Evolutionary conservation across 805 yeast species (phyloP), one percentile per base, ranked within the genome.

Genomic region (Ogataea henricii): DNA sequence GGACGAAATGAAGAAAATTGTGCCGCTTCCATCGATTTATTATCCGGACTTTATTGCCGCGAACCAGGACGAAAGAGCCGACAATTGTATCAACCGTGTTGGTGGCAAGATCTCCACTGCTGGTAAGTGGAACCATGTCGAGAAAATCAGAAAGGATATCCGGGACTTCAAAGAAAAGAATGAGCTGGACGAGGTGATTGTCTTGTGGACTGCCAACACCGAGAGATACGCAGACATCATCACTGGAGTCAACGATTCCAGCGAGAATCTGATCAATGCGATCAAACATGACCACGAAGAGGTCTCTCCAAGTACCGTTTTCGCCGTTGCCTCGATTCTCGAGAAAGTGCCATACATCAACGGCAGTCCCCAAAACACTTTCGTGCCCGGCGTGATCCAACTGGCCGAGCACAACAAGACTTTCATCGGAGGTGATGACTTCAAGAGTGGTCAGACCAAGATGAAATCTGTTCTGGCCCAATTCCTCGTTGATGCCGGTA

Each of bases 21-120:
- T 67, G 26, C 97, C 97, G 27, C 68, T 90, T 72, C 85, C 88
- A 36, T 89, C 96, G 2, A 78, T 91, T 52, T 91, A 92, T 74
- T 91, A 91, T 70, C 97, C 98, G 26, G 97, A 91, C 68, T 91
- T 89, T 71, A 92, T 91, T 70, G 97, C 97, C 51, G 87, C 92
- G 53, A 91, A 91, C 72, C 98, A 91, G 74, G 83, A 81, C 56
- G 92, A 82, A 39, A 83, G 98, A 68, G 98, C 97, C 37, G 84
- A 92, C 71, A 90, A 91, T 65, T 78, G 91, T 55, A 78, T 83
- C 69, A 84, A 87, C 61, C 76, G 83, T 48, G 70, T 66, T 14
- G 54, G 56, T 33, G 86, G 85, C 33, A 72, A 74, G 43, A 74
- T 77, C 40, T 72, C 72, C 47, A 76, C 81, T 43, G 66, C 69